Percentiles rank a stretch among this genome's conserved stretches.
Evolutionary conservation across 345 rosid genomes (phyloP).

Genomic region (Aquilaria malaccensis): DNA sequence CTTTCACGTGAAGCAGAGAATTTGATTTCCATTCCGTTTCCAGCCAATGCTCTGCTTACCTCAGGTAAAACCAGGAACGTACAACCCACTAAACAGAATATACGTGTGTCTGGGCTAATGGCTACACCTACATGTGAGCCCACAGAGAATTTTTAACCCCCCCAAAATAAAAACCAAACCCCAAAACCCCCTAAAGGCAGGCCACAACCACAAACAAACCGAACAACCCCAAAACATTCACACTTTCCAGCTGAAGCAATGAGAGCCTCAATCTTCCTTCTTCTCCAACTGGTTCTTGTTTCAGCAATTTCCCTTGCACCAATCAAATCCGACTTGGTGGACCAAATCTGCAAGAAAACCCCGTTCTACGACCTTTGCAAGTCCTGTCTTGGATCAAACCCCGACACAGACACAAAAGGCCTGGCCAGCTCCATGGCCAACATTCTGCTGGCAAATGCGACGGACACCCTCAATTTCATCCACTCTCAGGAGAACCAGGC

Average conservation of each 20-base stretch:
- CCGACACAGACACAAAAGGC: constrained; percentile 23
- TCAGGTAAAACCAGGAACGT: no score
- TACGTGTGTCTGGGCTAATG: no score
- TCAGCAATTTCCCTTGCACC: constrained; percentile 1
- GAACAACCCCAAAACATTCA: no score
- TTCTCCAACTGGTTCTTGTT: constrained; percentile 6
- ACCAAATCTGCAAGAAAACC: constrained; percentile 61
- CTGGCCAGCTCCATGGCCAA: constrained; percentile 40
- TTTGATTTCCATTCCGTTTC: no score
- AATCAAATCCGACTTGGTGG: constrained; percentile 28
- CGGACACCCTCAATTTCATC: constrained; percentile 47
- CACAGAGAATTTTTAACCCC: no score
- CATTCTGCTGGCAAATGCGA: constrained; percentile 44
- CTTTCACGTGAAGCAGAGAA: no score
- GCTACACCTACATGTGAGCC: no score
- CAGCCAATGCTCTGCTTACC: no score
- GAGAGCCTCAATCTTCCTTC: constrained; percentile 5
- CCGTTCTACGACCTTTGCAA: constrained; percentile 61
- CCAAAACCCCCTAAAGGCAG: no score
- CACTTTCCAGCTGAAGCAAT: background rate
- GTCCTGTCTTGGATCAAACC: constrained; percentile 31
- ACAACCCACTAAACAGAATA: no score
- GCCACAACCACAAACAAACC: no score
- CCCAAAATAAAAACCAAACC: no score
- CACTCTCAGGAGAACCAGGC: constrained; percentile 31